Base-by-base conservation (phyloP, 805 yeast genomes). In the Candida fluviatilis region DNA sequence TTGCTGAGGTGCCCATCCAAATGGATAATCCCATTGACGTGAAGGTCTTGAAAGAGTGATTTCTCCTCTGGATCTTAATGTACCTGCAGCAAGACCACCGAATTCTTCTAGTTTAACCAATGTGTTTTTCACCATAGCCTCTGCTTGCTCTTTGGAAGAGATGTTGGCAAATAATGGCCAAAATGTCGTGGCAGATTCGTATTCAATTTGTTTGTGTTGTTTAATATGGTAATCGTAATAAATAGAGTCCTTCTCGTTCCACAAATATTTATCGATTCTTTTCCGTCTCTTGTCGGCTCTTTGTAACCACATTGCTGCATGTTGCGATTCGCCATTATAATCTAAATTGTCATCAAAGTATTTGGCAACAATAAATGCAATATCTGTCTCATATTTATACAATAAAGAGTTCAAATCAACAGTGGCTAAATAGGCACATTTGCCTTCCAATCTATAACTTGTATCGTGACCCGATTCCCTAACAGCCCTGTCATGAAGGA, bases 1-100 rank as follows among this genome's bases (percentile, higher is more conserved):
- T 61, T 91, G 99, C 57, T 93, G 98, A 3, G 99, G 98, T 0
- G 98, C 96, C 99, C 99, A 91, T 1, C 98, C 98, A 54, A 68
- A 87, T 2, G 99, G 99, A 59, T 83, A 93, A 59, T 91, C 99
- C 99, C 99, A 91, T 63, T 91, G 99, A 58, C 98, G 72, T 10
- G 83, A 78, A n/a, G 95, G 96, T 51, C 88, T 69, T 31, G 76
- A 70, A 13, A 84, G 60, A 1, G 82, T 77, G 26, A 86, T 64
- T 18, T 71, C 76, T 28, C 96, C 95, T 48, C 95, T 67, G 2
- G 90, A 80, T 46, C 71, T 58, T 48, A 77, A 72, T 0, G 96
- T 83, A 27, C 96, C 95, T 0, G 95, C 81, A 1, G 80, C 95
- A 7, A 91, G 60, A 1, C 99, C 99, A 17, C 99, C 98, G 42